phyloP scores from a whole-genome alignment of 129 eudicot genomes.

The Helichrysum umbraculigerum region DNA sequence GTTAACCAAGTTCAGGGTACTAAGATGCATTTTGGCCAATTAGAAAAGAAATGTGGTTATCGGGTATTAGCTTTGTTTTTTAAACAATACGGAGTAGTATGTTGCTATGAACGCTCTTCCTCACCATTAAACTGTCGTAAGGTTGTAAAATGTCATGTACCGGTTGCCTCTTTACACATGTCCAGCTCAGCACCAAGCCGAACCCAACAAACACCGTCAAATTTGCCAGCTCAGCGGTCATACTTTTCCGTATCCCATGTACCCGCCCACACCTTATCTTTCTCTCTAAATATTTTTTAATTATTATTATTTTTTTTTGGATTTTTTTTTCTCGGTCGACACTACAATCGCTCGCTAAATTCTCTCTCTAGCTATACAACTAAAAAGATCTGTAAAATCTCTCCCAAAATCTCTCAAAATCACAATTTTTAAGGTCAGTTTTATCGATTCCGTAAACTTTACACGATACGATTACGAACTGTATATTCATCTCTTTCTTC shows the following conservation, averaged over 20 bases:
- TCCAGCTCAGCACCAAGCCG: constrained; percentile 30
- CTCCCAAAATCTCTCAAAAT: constrained; percentile 25
- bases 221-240: constrained; percentile 26
- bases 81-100: no score
- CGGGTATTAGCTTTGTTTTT: no score
- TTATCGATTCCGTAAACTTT: constrained; percentile 9
- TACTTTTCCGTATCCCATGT: constrained; percentile 8
- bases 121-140: background rate
- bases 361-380: constrained; percentile 30
- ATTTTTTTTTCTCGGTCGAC: constrained; percentile 27
- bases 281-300: background rate
- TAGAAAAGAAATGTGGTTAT: no score
- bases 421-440: constrained; percentile 28
- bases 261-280: constrained; percentile 34
- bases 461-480: constrained; percentile 6
- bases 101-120: no score
- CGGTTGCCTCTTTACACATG: constrained; percentile 16
- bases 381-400: constrained; percentile 41
- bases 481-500: constrained; percentile 12
- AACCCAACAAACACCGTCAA: constrained; percentile 28
- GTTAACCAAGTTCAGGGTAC: no score
- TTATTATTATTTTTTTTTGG: background rate
- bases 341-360: constrained; percentile 35
- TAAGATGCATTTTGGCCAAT: no score
- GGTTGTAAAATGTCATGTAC: constrained; percentile 6